Evolutionary conservation across 139 green algal genomes (phyloP).

Genomic region (Coccomyxa sp.): DNA sequence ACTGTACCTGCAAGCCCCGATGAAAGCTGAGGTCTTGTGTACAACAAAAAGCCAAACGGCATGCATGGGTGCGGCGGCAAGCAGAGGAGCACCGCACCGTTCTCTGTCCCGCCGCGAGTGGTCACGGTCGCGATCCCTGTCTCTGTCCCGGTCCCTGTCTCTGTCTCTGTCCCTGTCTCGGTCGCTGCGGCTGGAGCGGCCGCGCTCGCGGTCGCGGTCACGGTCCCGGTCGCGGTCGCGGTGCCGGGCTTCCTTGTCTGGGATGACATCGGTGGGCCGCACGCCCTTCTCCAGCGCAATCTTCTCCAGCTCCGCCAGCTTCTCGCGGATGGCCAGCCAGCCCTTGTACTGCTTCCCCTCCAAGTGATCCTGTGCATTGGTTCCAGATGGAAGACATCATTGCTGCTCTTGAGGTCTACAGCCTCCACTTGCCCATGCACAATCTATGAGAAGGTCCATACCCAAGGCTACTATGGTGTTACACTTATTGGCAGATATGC

Average conservation of each 20-base stretch:
- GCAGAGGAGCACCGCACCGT: too few relatives aligned
- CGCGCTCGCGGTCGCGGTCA: not conserved
- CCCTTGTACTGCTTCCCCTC: slow-evolving; percentile 86
- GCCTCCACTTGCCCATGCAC: not conserved
- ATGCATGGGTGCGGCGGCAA: too few relatives aligned
- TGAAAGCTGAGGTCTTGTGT: too few relatives aligned
- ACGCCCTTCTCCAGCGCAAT: not conserved
- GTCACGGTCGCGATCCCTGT: not conserved
- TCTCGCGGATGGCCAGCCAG: slow-evolving; percentile 81
- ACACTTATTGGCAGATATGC: slow-evolving; percentile 10
- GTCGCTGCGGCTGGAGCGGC: not conserved
- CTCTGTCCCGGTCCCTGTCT: slow-evolving; percentile 1
- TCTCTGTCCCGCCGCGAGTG: not conserved
- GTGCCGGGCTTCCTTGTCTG: not conserved
- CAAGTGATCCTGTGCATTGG: slow-evolving; percentile 65
- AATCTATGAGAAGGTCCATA: not conserved
- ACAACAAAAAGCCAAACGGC: too few relatives aligned
- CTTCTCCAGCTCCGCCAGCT: slow-evolving; percentile 47
- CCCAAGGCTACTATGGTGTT: not conserved
- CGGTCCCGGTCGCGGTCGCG: not conserved
- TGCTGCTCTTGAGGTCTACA: not conserved
- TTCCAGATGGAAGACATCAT: not conserved
- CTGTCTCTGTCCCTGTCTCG: slow-evolving; percentile 1
- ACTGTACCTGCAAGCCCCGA: too few relatives aligned
- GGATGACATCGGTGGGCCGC: not conserved